These are phyloP conservation scores for Pseudocercospora eumusae DNA, from an alignment of 2,329 filamentous ascomycete genomes.

Conservation along the genomic window DNA sequence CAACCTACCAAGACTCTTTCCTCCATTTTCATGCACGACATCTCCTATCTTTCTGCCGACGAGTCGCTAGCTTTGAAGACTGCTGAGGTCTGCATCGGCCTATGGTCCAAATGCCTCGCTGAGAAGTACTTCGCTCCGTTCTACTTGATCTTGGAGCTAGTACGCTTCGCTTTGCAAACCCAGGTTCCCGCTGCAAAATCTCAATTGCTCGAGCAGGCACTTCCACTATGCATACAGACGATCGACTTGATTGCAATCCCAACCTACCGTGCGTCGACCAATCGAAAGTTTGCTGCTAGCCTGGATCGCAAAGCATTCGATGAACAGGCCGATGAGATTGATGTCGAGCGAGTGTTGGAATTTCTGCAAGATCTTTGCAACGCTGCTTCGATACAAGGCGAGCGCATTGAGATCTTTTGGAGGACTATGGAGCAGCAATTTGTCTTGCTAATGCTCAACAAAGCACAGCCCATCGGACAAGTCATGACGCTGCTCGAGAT, in stretches of 20 bases:
- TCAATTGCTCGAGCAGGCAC: constrained; percentile 59
- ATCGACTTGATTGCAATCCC: constrained; percentile 59
- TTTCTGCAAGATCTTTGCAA: constrained; percentile 64
- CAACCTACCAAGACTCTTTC: constrained; percentile 63
- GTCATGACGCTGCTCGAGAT: constrained; percentile 66
- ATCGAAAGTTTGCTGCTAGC: constrained; percentile 32
- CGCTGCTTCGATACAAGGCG: constrained; percentile 52
- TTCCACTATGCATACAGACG: constrained; percentile 49
- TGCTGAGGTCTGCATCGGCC: constrained; percentile 61
- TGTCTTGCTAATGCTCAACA: constrained; percentile 66
- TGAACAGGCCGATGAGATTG: constrained; percentile 59
- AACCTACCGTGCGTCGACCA: constrained; percentile 41
- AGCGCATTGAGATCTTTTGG: constrained; percentile 62
- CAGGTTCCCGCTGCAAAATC: constrained; percentile 62
- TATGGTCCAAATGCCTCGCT: constrained; percentile 69
- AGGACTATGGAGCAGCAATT: constrained; percentile 65
- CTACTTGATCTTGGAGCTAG: constrained; percentile 63
- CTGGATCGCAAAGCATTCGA: constrained; percentile 39
- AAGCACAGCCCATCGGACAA: constrained; percentile 64
- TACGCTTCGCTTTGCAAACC: constrained; percentile 64
- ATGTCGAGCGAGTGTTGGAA: constrained; percentile 64
- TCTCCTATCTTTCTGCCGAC: constrained; percentile 59
- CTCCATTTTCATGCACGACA: constrained; percentile 65
- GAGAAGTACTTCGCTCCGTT: constrained; percentile 66
- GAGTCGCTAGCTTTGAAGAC: constrained; percentile 63